Evolutionary conservation across 306 rosid species (phyloP), one percentile per base, ranked within the genome.

Genomic region (Cotoneaster glaucophyllus): DNA sequence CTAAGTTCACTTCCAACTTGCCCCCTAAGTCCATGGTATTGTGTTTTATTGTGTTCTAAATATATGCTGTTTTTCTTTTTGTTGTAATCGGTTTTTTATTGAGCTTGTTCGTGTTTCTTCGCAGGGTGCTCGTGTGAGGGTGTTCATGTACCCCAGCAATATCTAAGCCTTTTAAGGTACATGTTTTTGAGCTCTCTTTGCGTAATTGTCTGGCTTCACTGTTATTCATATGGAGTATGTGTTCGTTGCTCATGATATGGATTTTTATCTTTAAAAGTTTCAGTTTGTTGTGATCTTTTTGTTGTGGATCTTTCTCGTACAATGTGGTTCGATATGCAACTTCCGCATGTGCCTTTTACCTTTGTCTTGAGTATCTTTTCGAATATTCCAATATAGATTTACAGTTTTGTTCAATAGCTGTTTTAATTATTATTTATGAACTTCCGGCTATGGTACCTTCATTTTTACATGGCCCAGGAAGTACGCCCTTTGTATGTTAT

Each of bases 11-110:
- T 73, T 92, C 98, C 45, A 92, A 94, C 52, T 85, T 94, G 63
- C 98, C 98, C 3, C 98, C 98, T 1, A 94, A 73, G 82, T 90
- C 97, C 71, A 94, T 92, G 97, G 98, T 94, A 90, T 59, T 29
- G 12, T 26, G 25, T 26, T 66, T 9, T 4, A 3, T 3, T 22
- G 21, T 44, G 15, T 13, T 12, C 24, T 52, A 0, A 15, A 8
- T 61, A 28, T 57, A 0, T 12, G 0, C 8, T 14, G 26, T 28
- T 32, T 8, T 50, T 2, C 8, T 50, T 50, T 39, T 59, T 21
- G 21, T 17, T 67, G 19, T 2, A 45, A 43, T 29, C 21, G 64
- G 39, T 13, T 72, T 64, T 74, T 84, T 53, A 85, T 59, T 44
- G 28, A 3, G 13, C 44, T 71, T 1, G 5, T 25, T n/a, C 45